A percentile compares a stretch with the other conserved stretches of the same genome.
Conservation (phyloP, 108 stramenopile genomes). For the Epipyxis sp. region DNA sequence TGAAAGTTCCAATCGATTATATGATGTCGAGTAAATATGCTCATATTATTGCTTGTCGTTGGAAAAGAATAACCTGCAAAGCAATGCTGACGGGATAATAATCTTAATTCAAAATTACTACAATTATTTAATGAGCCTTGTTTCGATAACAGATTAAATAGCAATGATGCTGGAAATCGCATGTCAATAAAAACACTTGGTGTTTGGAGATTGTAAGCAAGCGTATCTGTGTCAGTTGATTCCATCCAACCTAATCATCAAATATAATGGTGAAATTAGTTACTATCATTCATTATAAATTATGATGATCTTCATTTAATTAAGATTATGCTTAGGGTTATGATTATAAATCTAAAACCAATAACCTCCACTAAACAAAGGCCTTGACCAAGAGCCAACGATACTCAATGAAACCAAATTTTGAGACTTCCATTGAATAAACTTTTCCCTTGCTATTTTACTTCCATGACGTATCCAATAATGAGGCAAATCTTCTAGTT, state of each 20-base stretch:
- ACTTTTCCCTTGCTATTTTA: too few species aligned
- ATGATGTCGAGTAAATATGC: conserved; percentile 20
- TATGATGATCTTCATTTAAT: too few species aligned
- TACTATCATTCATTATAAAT: too few species aligned
- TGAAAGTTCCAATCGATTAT: conserved; percentile 14
- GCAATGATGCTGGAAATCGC: not conserved
- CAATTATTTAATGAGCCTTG: not conserved
- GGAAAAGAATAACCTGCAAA: conserved; percentile 15
- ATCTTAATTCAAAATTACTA: not conserved
- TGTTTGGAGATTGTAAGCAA: conserved; percentile 19
- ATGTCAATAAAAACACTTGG: conserved; percentile 13
- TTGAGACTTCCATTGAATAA: too few species aligned
- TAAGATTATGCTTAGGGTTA: too few species aligned
- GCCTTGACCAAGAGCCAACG: too few species aligned
- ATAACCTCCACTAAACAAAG: too few species aligned
- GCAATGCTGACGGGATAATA: conserved; percentile 19
- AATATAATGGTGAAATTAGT: too few species aligned
- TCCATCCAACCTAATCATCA: conserved; percentile 20
- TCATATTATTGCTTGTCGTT: conserved; percentile 8
- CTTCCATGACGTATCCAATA: too few species aligned
- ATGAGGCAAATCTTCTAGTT: too few species aligned
- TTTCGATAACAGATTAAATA: not conserved
- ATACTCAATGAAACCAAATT: too few species aligned
- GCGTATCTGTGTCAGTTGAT: not conserved
- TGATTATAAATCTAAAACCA: too few species aligned